phyloP scores from a whole-genome alignment of 1,139 yeast species.

The Taiozyma onychis region DNA sequence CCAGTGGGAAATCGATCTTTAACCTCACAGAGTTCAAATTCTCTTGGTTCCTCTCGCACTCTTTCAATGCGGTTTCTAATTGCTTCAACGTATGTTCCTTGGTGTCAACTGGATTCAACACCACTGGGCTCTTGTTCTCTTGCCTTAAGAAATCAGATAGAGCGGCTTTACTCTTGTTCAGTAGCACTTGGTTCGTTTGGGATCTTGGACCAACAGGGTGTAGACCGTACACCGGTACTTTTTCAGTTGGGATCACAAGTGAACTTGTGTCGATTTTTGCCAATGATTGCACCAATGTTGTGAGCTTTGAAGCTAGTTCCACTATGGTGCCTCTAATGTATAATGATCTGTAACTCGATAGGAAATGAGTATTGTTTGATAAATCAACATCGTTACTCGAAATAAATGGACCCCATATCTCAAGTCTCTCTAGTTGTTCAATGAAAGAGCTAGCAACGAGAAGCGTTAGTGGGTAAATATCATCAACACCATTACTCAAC shows the following conservation, averaged over 20 bases:
- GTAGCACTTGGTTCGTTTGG: neutral
- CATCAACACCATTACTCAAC: neutral
- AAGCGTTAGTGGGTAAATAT: neutral
- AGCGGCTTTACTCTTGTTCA: neutral
- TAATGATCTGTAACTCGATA: neutral
- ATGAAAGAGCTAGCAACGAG: neutral
- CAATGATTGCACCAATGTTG: neutral
- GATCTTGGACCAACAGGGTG: neutral
- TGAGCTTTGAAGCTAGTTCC: neutral
- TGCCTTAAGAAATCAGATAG: neutral
- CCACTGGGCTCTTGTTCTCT: neutral
- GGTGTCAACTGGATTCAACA: neutral
- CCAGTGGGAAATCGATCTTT: conserved; percentile 5
- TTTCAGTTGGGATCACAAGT: neutral
- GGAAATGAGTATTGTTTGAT: neutral
- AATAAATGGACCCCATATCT: neutral
- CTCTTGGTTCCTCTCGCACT: conserved; percentile 1
- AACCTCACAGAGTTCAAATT: neutral
- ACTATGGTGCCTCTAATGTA: neutral
- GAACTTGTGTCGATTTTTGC: neutral
- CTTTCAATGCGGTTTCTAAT: neutral
- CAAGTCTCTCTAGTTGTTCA: neutral
- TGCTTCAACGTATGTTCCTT: neutral
- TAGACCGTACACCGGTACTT: neutral
- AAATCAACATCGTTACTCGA: neutral